Base-by-base conservation (phyloP, 1,284 basidiomycete genomes). In the Ustilago hordei region DNA sequence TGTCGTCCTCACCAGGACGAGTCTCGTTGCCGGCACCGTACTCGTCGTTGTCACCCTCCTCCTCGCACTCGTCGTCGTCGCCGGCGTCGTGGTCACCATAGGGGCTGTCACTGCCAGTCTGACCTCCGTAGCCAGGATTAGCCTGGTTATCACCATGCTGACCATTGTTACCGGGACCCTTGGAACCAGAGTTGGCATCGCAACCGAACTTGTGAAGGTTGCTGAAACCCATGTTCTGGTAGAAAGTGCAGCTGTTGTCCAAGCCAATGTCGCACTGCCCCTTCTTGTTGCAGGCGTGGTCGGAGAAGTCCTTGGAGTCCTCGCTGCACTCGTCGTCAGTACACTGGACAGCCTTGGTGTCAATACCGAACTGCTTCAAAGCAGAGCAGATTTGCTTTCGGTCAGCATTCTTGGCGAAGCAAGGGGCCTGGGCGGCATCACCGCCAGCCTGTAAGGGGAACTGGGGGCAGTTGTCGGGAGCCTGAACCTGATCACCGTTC, bases 371-470 rank as follows among this genome's bases (percentile, higher is more conserved):
- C 64, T 67, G 64, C 70, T 77, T 77, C 56, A 77, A 34, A 4
- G 70, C 75, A 23, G 75, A 77, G 70, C 75, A 77, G 64, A 73
- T 60, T 43, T 77, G 60, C 69, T 73, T 67, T 48, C 67, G 66
- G n/a, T 41, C 57, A 19, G 67, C 64, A 2, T 64, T 54, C 63
- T 66, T 61, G 35, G 48, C 54, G 52, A 77, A 73, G 67, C 75
- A 77, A 35, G 75, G 75, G 19, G 70, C 58, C 55, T 39, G 57
- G 60, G 64, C 70, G 60, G 57, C 55, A n/a, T 56, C 45, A 28
- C 74, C 74, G 32, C 74, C 74, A 15, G 58, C 61, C 52, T 69
- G 34, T 58, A 61, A 67, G 41, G 75, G 75, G 64, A 77, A 67
- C 38, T 64, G 67, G 43, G 75, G 75, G 67, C 70, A 77, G 56